Conservation (phyloP, 2,329 filamentous ascomycete species). For the Bipolaris victoriae region DNA sequence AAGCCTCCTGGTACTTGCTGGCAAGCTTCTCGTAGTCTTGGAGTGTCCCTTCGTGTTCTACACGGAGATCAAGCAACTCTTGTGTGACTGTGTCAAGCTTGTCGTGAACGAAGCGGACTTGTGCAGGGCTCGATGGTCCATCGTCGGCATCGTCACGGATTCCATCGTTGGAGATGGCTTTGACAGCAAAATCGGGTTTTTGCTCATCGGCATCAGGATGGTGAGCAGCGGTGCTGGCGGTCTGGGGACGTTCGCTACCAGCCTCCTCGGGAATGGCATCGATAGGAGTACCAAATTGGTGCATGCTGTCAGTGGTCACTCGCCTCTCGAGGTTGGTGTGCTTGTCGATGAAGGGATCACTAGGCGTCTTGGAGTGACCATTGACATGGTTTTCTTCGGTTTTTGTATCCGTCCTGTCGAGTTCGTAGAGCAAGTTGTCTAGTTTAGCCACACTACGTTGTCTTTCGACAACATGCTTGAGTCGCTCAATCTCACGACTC, state of each 20-base stretch:
- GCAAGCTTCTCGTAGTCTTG: constrained; percentile 82
- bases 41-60: constrained; percentile 86
- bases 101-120: constrained; percentile 85
- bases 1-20: constrained; percentile 87
- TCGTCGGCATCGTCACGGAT: constrained; percentile 43
- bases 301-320: constrained; percentile 30
- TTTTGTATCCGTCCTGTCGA: constrained; percentile 64
- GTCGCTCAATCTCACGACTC: constrained; percentile 92
- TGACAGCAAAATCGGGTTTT: constrained; percentile 19
- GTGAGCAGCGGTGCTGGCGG: constrained; percentile 27
- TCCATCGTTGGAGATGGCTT: constrained; percentile 19
- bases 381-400: constrained; percentile 36
- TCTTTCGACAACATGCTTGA: constrained; percentile 94
- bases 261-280: constrained; percentile 48
- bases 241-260: constrained; percentile 38
- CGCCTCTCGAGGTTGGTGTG: constrained; percentile 32
- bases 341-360: constrained; percentile 43
- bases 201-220: constrained; percentile 22
- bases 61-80: constrained; percentile 86
- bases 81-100: constrained; percentile 91
- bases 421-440: constrained; percentile 87
- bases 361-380: constrained; percentile 43
- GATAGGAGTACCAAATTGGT: constrained; percentile 42
- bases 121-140: constrained; percentile 71
- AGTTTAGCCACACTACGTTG: constrained; percentile 94